These are phyloP conservation scores for Phlebiopsis flavidoalba DNA, from an alignment of 768 basidiomycete genomes.

Conservation along the genomic window DNA sequence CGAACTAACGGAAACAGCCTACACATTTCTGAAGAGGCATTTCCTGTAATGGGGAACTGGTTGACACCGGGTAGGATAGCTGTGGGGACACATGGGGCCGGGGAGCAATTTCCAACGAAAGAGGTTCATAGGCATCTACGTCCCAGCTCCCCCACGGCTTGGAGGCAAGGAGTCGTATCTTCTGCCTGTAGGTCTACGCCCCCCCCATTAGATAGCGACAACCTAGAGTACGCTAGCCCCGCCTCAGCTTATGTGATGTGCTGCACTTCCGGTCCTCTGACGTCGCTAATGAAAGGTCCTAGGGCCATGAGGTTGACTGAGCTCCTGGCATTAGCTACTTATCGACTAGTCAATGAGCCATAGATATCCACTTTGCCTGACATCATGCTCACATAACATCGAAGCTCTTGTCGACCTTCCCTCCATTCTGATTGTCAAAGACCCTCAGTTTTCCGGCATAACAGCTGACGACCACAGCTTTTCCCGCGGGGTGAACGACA, in stretches of 20 bases:
- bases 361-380: neutral
- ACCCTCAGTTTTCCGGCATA: slow-evolving; percentile 70
- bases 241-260: no score
- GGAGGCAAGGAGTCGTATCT: slow-evolving; percentile 59
- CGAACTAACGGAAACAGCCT: no score
- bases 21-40: slow-evolving; percentile 30
- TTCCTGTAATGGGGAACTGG: slow-evolving; percentile 28
- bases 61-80: slow-evolving; percentile 49
- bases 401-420: slow-evolving; percentile 49
- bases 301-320: slow-evolving; percentile 67
- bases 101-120: slow-evolving; percentile 31
- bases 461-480: slow-evolving; percentile 55
- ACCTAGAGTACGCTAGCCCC: no score
- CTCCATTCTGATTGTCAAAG: slow-evolving; percentile 50
- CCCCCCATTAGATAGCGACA: no score
- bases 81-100: slow-evolving; percentile 47
- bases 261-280: no score
- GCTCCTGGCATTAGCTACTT: slow-evolving; percentile 63
- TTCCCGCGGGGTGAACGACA: slow-evolving; percentile 59
- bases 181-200: slow-evolving; percentile 57
- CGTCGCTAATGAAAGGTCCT: no score
- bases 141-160: no score
- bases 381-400: slow-evolving; percentile 53
- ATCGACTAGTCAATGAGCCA: neutral
- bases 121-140: slow-evolving; percentile 5